Conservation (phyloP, 2,329 filamentous ascomycete genomes). For the Ascochyta fabae region DNA sequence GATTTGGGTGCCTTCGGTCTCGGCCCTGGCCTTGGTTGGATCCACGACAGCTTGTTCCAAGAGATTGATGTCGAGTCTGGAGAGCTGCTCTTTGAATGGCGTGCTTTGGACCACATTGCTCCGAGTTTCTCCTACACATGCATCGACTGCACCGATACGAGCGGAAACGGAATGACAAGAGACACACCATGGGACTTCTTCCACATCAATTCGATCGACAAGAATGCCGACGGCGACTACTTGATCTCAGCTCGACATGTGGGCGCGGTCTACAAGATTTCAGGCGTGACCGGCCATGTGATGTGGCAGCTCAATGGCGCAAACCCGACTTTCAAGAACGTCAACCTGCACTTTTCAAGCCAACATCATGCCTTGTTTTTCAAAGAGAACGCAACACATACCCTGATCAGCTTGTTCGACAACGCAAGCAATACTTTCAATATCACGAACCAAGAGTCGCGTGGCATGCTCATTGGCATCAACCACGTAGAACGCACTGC, state of each 20-base stretch:
- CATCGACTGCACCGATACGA: slow-evolving; percentile 14
- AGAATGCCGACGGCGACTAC: slow-evolving; percentile 41
- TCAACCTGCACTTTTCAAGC: slow-evolving; percentile 29
- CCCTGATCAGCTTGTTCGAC: slow-evolving; percentile 47
- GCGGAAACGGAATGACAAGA: slow-evolving; percentile 9
- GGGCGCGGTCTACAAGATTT: slow-evolving; percentile 35
- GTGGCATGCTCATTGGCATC: slow-evolving; percentile 52
- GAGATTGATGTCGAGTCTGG: slow-evolving; percentile 49
- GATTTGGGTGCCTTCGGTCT: slow-evolving; percentile 50
- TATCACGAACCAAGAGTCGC: slow-evolving; percentile 27
- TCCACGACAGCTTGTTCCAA: slow-evolving; percentile 53
- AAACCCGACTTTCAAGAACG: slow-evolving; percentile 28
- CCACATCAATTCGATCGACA: slow-evolving; percentile 51
- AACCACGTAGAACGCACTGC: slow-evolving; percentile 48
- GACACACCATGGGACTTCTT: slow-evolving; percentile 47
- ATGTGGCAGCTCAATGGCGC: slow-evolving; percentile 46
- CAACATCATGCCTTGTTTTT: slow-evolving; percentile 61
- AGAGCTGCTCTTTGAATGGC: slow-evolving; percentile 49
- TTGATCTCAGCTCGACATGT: slow-evolving; percentile 38
- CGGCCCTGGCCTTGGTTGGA: slow-evolving; percentile 43
- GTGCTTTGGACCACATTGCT: slow-evolving; percentile 34
- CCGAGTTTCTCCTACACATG: slow-evolving; percentile 18
- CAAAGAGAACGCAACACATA: slow-evolving; percentile 20
- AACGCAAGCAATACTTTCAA: slow-evolving; percentile 37
- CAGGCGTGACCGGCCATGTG: slow-evolving; percentile 27